Conservation (phyloP, 768 basidiomycete genomes). For the Hypholoma sublateritium region DNA sequence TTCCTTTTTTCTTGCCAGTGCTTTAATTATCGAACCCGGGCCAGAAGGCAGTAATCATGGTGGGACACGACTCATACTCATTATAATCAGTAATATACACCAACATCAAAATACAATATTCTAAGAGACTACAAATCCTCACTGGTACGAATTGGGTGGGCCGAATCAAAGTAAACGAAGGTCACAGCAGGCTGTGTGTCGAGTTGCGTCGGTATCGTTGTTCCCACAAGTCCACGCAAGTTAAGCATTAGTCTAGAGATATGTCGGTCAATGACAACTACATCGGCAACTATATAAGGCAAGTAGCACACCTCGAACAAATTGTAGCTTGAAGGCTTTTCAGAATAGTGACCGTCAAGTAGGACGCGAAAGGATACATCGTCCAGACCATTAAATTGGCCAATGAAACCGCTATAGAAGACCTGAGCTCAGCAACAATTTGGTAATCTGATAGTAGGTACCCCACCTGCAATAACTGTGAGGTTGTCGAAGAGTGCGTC, state of each 20-base stretch:
- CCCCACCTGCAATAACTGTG: slow-evolving; percentile 9
- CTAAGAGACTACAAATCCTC: background rate
- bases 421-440: no score
- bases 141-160: background rate
- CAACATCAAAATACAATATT: no score
- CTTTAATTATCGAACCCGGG: no score
- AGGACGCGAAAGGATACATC: slow-evolving; percentile 1
- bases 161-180: background rate
- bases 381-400: slow-evolving; percentile 9
- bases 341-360: slow-evolving; percentile 4
- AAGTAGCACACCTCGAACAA: slow-evolving; percentile 10
- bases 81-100: no score
- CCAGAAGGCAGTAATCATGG: no score
- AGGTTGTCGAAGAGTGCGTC: background rate
- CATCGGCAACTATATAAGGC: background rate
- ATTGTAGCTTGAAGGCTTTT: slow-evolving; percentile 11
- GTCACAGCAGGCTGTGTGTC: background rate
- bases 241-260: slow-evolving; percentile 11
- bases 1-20: no score
- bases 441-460: no score
- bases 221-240: slow-evolving; percentile 12
- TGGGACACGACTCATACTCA: no score
- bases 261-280: background rate
- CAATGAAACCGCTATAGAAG: background rate
- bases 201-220: background rate